Percentiles rank a stretch among this genome's conserved stretches.
Conservation (phyloP, 805 yeast species). For the Pichia membranifaciens region DNA sequence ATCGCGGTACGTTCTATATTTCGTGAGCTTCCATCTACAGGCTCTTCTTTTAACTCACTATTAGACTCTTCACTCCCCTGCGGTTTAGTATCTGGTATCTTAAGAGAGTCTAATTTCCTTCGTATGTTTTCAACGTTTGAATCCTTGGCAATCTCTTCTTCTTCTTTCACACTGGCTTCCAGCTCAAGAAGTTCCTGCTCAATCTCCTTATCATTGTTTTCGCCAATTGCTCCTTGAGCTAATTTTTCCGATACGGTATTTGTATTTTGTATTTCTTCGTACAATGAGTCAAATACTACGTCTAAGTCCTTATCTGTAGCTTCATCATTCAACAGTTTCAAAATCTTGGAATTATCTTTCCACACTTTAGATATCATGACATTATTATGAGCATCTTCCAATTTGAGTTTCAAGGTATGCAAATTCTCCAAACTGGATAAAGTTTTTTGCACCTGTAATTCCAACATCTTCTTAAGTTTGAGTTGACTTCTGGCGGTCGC, state of each 20-base stretch:
- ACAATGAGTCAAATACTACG: slow-evolving; percentile 17
- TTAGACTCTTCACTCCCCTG: background rate
- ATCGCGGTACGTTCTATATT: background rate
- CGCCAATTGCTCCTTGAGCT: slow-evolving; percentile 7
- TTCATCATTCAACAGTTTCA: slow-evolving; percentile 23
- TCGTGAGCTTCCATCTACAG: no score
- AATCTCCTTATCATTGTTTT: slow-evolving; percentile 20
- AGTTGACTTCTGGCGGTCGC: slow-evolving; percentile 22
- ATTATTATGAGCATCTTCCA: slow-evolving; percentile 27
- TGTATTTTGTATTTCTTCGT: slow-evolving; percentile 17
- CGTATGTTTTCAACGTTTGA: slow-evolving; percentile 6
- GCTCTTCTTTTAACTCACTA: background rate
- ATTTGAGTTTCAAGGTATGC: slow-evolving; percentile 18
- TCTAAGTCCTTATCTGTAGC: slow-evolving; percentile 19
- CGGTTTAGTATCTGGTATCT: slow-evolving; percentile 9
- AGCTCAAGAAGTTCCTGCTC: slow-evolving; percentile 21
- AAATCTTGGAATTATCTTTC: slow-evolving; percentile 21
- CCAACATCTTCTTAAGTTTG: slow-evolving; percentile 20
- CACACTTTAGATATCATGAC: slow-evolving; percentile 19
- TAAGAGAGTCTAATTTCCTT: slow-evolving; percentile 10
- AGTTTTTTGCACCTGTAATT: slow-evolving; percentile 19
- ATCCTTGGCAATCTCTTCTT: slow-evolving; percentile 1
- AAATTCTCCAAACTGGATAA: slow-evolving; percentile 21
- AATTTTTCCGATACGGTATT: slow-evolving; percentile 18
- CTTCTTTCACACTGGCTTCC: slow-evolving; percentile 9